These are phyloP conservation scores for Neurospora intermedia DNA, from an alignment of 495 filamentous ascomycete species.

Conservation along the genomic window DNA sequence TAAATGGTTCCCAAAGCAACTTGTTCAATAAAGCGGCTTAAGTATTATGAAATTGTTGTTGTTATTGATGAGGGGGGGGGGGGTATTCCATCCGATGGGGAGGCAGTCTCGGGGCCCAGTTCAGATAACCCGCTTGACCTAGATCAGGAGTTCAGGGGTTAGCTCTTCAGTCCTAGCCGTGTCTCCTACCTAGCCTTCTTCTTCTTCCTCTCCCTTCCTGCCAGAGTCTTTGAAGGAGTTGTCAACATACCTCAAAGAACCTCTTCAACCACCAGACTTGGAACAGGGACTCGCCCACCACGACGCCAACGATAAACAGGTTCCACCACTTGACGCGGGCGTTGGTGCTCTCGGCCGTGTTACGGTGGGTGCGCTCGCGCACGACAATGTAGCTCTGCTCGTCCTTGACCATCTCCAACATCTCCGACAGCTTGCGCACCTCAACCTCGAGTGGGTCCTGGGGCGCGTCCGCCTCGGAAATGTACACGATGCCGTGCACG, in stretches of 20 bases:
- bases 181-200: neutral
- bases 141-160: neutral
- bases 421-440: constrained; percentile 76
- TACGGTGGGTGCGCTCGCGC: constrained; percentile 88
- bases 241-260: constrained; percentile 77
- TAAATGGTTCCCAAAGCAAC: constrained; percentile 1
- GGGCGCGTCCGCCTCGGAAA: constrained; percentile 73
- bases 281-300: constrained; percentile 88
- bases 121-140: constrained; percentile 30
- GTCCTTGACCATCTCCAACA: constrained; percentile 85
- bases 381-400: constrained; percentile 97
- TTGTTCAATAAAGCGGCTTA: neutral
- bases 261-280: constrained; percentile 99
- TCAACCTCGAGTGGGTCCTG: constrained; percentile 86
- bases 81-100: neutral
- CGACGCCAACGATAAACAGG: constrained; percentile 83
- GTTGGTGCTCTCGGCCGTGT: constrained; percentile 98
- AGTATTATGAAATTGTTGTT: neutral
- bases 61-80: neutral
- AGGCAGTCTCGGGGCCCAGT: neutral
- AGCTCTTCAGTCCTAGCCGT: constrained; percentile 2
- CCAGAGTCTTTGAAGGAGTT: neutral
- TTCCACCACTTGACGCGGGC: constrained; percentile 98
- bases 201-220: neutral
- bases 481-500: constrained; percentile 96